Conservation (phyloP, 352 stramenopile species). For the Aphanomyces euteiches region DNA sequence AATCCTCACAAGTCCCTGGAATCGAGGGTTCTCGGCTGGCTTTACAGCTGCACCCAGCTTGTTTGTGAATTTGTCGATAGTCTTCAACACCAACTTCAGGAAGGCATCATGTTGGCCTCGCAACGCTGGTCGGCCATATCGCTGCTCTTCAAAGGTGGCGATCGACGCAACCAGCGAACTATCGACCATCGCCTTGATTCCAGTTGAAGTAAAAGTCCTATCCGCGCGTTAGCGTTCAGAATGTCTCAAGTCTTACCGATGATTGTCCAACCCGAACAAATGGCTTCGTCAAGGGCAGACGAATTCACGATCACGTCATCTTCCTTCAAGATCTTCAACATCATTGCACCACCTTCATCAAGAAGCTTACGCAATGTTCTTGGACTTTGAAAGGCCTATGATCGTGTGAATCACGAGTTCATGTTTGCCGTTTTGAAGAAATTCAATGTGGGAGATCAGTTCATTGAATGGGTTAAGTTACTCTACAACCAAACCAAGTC, state of each 20-base stretch:
- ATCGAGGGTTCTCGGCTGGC: too few relatives aligned
- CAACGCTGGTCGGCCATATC: too few relatives aligned
- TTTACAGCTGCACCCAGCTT: too few relatives aligned
- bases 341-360: background rate
- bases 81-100: too few relatives aligned
- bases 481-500: constrained; percentile 5
- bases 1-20: too few relatives aligned
- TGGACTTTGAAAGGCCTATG: constrained; percentile 23
- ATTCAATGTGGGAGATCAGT: background rate
- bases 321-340: constrained; percentile 17
- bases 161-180: background rate
- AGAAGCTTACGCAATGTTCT: background rate
- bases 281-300: background rate
- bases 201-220: background rate
- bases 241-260: background rate
- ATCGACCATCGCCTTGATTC: background rate
- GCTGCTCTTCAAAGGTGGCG: background rate
- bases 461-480: background rate
- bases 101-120: too few relatives aligned
- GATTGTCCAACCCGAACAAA: background rate
- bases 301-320: background rate
- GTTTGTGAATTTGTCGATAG: too few relatives aligned
- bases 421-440: background rate
- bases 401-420: background rate
- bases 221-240: background rate